These are phyloP conservation scores for Jamesozyma hellenica DNA, from an alignment of 805 yeast species.

Conservation along the genomic window DNA sequence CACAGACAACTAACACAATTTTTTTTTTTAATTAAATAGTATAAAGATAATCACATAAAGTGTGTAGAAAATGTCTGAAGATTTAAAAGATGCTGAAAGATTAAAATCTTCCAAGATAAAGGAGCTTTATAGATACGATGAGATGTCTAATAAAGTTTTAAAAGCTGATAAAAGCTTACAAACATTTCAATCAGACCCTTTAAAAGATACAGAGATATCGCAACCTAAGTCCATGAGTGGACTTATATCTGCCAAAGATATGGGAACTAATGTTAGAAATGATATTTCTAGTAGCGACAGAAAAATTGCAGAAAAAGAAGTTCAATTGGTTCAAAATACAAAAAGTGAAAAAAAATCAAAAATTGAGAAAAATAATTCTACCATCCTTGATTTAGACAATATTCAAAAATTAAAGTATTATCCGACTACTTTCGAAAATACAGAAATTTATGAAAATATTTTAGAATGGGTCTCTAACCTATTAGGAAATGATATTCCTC, in stretches of 20 bases:
- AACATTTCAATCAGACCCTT: conserved; percentile 32
- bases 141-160: conserved; percentile 70
- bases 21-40: no score
- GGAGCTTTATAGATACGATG: conserved; percentile 48
- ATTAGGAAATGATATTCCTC: conserved; percentile 65
- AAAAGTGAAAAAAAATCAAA: conserved; percentile 1
- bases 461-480: conserved; percentile 46
- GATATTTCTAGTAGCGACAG: conserved; percentile 7
- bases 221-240: conserved; percentile 70
- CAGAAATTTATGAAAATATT: conserved; percentile 44
- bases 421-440: conserved; percentile 49
- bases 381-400: conserved; percentile 30
- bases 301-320: conserved; percentile 13
- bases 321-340: conserved; percentile 6
- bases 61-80: conserved; percentile 7
- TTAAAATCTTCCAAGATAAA: conserved; percentile 15
- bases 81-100: conserved; percentile 9
- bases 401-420: conserved; percentile 48
- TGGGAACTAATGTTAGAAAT: conserved; percentile 41
- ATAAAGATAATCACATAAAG: no score
- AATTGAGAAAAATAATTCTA: conserved; percentile 5
- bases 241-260: conserved; percentile 51
- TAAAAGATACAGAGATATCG: conserved; percentile 40
- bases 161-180: conserved; percentile 45
- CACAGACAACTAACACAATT: no score